Conservation (phyloP, 2,329 filamentous ascomycete species). For the Fusarium phyllophilum region DNA sequence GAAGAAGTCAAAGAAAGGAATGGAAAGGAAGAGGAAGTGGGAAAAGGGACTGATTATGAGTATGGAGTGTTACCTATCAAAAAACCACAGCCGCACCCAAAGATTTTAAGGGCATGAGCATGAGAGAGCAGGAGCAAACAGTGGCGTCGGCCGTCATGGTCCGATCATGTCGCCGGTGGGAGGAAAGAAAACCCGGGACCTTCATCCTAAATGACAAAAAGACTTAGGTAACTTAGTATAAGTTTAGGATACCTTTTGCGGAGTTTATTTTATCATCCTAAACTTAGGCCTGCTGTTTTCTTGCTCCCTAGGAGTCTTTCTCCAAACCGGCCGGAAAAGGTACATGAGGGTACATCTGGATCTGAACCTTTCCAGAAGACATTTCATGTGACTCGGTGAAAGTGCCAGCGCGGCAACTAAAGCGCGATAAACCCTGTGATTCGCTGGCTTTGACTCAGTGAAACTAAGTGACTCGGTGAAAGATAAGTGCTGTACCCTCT, state of each 20-base stretch:
- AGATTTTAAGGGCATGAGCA: constrained; percentile 30
- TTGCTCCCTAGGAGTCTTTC: not conserved
- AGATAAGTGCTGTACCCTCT: constrained; percentile 2
- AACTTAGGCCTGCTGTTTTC: not conserved
- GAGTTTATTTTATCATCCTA: not conserved
- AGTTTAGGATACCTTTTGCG: not conserved
- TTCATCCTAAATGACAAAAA: not conserved
- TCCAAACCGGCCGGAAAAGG: constrained; percentile 27
- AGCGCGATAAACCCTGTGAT: constrained; percentile 22
- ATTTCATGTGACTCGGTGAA: constrained; percentile 24
- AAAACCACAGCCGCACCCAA: constrained; percentile 10
- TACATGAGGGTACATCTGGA: constrained; percentile 24
- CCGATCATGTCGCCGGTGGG: constrained; percentile 30
- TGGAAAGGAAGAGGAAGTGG: not conserved
- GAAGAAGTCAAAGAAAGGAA: not conserved
- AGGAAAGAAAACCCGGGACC: not conserved
- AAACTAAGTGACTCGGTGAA: constrained; percentile 35
- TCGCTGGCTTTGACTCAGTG: constrained; percentile 31
- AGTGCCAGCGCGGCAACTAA: constrained; percentile 18
- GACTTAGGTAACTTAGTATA: not conserved
- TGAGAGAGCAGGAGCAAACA: not conserved
- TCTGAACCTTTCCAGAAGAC: not conserved
- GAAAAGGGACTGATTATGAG: not conserved
- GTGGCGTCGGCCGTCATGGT: constrained; percentile 38
- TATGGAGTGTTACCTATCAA: constrained; percentile 2